phyloP scores from a whole-genome alignment of 768 basidiomycete species.

The Leucocoprinus leucothites region DNA sequence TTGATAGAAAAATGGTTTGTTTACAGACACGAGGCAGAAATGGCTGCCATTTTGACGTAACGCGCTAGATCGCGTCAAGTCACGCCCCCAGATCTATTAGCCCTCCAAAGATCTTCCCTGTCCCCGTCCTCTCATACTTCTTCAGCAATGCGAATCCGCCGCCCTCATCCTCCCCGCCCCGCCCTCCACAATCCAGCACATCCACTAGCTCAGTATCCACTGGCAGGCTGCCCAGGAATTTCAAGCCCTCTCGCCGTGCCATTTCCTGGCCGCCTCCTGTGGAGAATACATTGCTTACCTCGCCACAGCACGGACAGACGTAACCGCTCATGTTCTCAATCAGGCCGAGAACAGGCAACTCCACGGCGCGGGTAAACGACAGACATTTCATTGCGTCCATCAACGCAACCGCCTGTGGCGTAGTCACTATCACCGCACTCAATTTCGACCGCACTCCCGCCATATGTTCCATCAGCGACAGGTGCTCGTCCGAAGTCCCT shows the following conservation, averaged over 20 bases:
- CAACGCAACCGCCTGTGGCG: constrained; percentile 94
- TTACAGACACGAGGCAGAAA: constrained; percentile 30
- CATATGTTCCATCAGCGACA: constrained; percentile 92
- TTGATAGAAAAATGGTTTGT: constrained; percentile 19
- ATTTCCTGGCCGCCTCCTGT: constrained; percentile 89
- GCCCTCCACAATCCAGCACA: constrained; percentile 54
- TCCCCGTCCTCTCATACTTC: constrained; percentile 65
- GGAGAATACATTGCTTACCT: constrained; percentile 93
- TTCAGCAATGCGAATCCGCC: constrained; percentile 49
- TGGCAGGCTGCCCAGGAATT: constrained; percentile 85
- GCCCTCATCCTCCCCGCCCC: constrained; percentile 38
- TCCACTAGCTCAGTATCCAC: constrained; percentile 90
- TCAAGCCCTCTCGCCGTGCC: constrained; percentile 70
- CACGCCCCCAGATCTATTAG: constrained; percentile 38
- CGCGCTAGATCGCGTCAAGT: constrained; percentile 3
- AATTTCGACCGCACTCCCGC: constrained; percentile 77
- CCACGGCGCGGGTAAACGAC: constrained; percentile 92
- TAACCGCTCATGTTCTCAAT: no score
- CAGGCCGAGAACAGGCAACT: no score
- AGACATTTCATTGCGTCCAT: constrained; percentile 69
- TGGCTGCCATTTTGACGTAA: constrained; percentile 14
- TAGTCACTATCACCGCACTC: constrained; percentile 90
- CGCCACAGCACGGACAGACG: constrained; percentile 95
- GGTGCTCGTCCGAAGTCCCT: constrained; percentile 99
- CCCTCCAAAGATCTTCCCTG: constrained; percentile 61